phyloP scores from a whole-genome alignment of 192 early-diverging fungal genomes.

The Coemansia sp. region DNA sequence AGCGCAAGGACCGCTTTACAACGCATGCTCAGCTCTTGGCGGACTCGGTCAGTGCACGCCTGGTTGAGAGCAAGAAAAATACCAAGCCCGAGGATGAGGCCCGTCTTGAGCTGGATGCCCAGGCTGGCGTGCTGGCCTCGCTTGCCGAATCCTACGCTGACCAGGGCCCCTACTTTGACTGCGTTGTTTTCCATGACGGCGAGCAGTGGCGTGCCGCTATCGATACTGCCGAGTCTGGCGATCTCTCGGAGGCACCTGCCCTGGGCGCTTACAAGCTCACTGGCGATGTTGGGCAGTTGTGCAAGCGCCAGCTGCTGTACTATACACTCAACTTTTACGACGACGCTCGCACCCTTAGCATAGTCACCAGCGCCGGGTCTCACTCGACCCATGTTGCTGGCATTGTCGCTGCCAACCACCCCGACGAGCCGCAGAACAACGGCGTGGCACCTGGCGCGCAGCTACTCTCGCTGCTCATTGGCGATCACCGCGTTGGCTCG shows the following conservation, averaged over 20 bases:
- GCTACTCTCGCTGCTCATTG: constrained; percentile 92
- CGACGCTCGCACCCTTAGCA: constrained; percentile 72
- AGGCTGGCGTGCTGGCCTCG: constrained; percentile 68
- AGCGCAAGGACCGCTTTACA: constrained; percentile 51
- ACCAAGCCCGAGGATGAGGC: constrained; percentile 47
- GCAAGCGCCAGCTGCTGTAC: constrained; percentile 79
- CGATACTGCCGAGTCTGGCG: constrained; percentile 77
- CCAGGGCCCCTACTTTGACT: constrained; percentile 78
- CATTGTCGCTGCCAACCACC: constrained; percentile 88
- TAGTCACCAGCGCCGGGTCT: constrained; percentile 81
- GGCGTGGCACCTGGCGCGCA: constrained; percentile 97
- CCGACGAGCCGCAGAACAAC: constrained; percentile 81
- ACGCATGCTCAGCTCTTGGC: constrained; percentile 33
- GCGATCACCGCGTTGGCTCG: constrained; percentile 74
- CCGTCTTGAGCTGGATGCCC: constrained; percentile 48
- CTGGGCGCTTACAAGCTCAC: constrained; percentile 80
- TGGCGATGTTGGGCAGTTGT: constrained; percentile 72
- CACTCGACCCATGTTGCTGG: constrained; percentile 97
- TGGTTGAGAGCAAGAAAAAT: constrained; percentile 32
- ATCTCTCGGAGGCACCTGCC: constrained; percentile 65
- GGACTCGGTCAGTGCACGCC: constrained; percentile 31
- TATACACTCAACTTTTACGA: constrained; percentile 96
- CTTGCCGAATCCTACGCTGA: constrained; percentile 70
- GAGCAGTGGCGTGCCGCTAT: constrained; percentile 83
- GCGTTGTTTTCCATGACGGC: constrained; percentile 89